Evolutionary conservation across 139 green algal species (phyloP), one percentile per base, ranked within the genome.

Genomic region (Cymbomonas tetramitiformis): DNA sequence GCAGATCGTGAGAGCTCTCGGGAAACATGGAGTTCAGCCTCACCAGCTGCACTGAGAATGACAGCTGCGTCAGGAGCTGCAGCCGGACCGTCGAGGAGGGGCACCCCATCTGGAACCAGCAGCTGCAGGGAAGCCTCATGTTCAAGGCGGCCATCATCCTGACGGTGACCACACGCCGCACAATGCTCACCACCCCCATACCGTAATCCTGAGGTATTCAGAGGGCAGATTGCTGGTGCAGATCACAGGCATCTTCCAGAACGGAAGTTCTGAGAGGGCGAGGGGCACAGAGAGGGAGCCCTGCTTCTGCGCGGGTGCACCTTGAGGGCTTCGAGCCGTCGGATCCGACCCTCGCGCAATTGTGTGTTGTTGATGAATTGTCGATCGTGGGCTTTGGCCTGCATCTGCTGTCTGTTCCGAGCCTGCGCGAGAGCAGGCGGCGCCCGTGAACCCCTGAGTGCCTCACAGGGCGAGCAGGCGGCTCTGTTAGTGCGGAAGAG

Each of bases 21-120:
- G n/a, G n/a, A n/a, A n/a, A n/a, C n/a, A n/a, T n/a, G n/a, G n/a
- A n/a, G n/a, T n/a, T n/a, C n/a, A n/a, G n/a, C n/a, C n/a, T n/a
- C n/a, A n/a, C n/a, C n/a, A n/a, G n/a, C n/a, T n/a, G n/a, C n/a
- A n/a, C n/a, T n/a, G n/a, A n/a, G n/a, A n/a, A n/a, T n/a, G n/a
- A n/a, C n/a, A n/a, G n/a, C n/a, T n/a, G n/a, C n/a, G n/a, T n/a
- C n/a, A n/a, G n/a, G n/a, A n/a, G n/a, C n/a, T n/a, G n/a, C n/a
- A n/a, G n/a, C n/a, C n/a, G n/a, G n/a, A n/a, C n/a, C n/a, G n/a
- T n/a, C n/a, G n/a, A n/a, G n/a, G n/a, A n/a, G 48, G 9, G 12
- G 9, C 9, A 56, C 48, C 10, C 56, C 56, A 30, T 64, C 56
- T 2, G 56, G 56, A 4, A 64, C 30, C 24, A 64, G 46, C 40